Base-by-base conservation (phyloP, 805 yeast genomes). In the Candida multigemmis region DNA sequence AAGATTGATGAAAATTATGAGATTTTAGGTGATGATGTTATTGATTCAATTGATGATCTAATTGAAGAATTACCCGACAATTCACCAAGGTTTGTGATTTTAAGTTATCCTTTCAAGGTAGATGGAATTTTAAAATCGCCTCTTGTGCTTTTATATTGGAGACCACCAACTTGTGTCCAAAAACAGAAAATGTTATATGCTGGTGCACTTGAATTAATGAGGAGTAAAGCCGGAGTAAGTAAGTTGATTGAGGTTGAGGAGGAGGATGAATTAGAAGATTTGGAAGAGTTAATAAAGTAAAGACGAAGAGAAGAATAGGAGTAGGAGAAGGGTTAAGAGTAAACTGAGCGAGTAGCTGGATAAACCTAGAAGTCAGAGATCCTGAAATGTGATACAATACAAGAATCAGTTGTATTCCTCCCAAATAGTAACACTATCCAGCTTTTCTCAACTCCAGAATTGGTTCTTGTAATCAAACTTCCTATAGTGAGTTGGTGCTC, bases 111-210 rank as follows among this genome's bases (percentile, higher is more conserved):
- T 5, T 53, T 76, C 41, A 71, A 69, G 14, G 51, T 69, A 6
- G 96, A 86, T 41, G 94, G 94, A 1, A 64, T 93, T 30, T 65
- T 70, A 42, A 68, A 74, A 24, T 65, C 72, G 7, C 96, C 95
- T 3, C 65, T 80, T 35, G 83, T 86, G 2, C 51, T 87, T 47
- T 41, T 87, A n/a, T 87, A 85, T 50, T 87, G 87, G 77, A 69
- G 83, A 34, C 96, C 96, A 3, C 78, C 77, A 14, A 84, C 94
- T 1, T 66, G 84, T n/a, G 78, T 82, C 11, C 89, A 79, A 46
- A 82, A 80, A 30, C 63, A 70, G 44, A 76, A 79, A 50, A 87
- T 86, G 96, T 55, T 83, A 25, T 86, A 85, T 42, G 96, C 96
- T 1, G 94, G 91, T 4, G 93, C 94, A 2, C 71, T 83, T 13